These are phyloP conservation scores for Claviceps sp. DNA, from an alignment of 2,329 filamentous ascomycete species.

Conservation along the genomic window DNA sequence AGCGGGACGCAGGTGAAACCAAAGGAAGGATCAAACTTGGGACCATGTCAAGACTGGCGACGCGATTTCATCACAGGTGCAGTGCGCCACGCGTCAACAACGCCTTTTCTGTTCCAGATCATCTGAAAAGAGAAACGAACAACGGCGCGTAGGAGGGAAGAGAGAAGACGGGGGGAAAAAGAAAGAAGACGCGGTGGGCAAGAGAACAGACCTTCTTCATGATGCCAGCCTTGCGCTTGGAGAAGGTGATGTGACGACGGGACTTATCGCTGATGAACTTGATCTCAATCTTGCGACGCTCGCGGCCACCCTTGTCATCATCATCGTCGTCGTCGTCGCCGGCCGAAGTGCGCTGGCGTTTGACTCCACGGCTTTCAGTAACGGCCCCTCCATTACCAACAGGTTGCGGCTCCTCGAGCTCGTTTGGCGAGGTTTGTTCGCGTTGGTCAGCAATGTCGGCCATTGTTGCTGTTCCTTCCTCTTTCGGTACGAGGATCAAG, in stretches of 20 bases:
- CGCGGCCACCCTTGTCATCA: slow-evolving; percentile 92
- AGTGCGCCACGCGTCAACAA: no score
- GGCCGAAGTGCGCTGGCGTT: slow-evolving; percentile 70
- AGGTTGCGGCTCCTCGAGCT: slow-evolving; percentile 58
- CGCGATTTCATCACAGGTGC: no score
- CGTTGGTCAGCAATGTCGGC: slow-evolving; percentile 70
- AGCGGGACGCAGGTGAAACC: no score
- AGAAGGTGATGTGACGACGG: slow-evolving; percentile 97
- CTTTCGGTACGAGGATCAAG: neutral
- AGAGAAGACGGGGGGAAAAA: neutral
- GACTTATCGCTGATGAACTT: slow-evolving; percentile 99
- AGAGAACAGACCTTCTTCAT: slow-evolving; percentile 87
- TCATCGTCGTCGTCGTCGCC: slow-evolving; percentile 95
- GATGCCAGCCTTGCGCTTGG: slow-evolving; percentile 98
- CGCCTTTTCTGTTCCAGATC: no score
- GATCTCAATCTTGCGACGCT: slow-evolving; percentile 99
- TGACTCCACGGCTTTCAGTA: slow-evolving; percentile 68
- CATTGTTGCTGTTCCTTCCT: slow-evolving; percentile 31
- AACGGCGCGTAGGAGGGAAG: no score
- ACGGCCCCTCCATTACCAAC: slow-evolving; percentile 59
- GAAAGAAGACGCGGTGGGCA: neutral
- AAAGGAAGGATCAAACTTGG: no score
- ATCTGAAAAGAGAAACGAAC: no score
- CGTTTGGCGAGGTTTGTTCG: slow-evolving; percentile 61
- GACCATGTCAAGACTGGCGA: no score